A percentile compares a stretch with the other conserved stretches of the same genome.
Evolutionary conservation across 2,329 filamentous ascomycete species (phyloP).

Genomic region (Davidsoniella australis): DNA sequence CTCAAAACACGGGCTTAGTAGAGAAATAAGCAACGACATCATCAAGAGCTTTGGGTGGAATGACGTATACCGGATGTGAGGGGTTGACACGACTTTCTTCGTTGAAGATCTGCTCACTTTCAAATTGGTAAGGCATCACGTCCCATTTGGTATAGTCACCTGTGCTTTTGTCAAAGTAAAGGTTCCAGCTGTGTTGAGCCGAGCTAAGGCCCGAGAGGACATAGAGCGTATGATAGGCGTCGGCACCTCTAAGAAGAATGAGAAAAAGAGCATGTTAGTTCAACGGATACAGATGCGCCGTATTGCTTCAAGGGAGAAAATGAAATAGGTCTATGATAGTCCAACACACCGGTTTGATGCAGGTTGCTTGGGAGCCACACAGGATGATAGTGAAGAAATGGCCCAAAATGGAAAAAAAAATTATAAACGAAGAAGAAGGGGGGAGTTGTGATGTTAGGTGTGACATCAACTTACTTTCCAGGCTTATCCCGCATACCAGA

Average conservation of each 20-base stretch:
- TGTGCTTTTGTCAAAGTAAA: constrained; percentile 18
- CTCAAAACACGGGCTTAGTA: constrained; percentile 37
- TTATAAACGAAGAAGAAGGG: not conserved
- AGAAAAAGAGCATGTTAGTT: constrained; percentile 2
- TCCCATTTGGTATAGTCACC: constrained; percentile 9
- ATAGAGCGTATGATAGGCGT: constrained; percentile 89
- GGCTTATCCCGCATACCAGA: constrained; percentile 86
- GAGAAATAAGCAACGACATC: constrained; percentile 48
- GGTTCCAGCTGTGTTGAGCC: constrained; percentile 52
- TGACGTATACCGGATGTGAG: constrained; percentile 71
- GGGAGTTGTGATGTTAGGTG: no score
- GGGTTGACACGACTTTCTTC: constrained; percentile 51
- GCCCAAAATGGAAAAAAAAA: not conserved
- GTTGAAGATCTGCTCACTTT: constrained; percentile 39
- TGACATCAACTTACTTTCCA: constrained; percentile 46
- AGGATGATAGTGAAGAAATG: not conserved
- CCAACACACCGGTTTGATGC: constrained; percentile 4
- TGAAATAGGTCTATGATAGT: not conserved
- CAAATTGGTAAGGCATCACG: constrained; percentile 3
- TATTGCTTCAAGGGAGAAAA: not conserved
- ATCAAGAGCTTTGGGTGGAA: constrained; percentile 54
- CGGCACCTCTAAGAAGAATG: constrained; percentile 40
- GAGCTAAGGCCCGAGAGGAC: constrained; percentile 72
- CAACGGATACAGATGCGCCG: no score
- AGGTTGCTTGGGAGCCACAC: constrained; percentile 3